Conservation (phyloP, 129 eudicot genomes). For the Flaveria bidentis region DNA sequence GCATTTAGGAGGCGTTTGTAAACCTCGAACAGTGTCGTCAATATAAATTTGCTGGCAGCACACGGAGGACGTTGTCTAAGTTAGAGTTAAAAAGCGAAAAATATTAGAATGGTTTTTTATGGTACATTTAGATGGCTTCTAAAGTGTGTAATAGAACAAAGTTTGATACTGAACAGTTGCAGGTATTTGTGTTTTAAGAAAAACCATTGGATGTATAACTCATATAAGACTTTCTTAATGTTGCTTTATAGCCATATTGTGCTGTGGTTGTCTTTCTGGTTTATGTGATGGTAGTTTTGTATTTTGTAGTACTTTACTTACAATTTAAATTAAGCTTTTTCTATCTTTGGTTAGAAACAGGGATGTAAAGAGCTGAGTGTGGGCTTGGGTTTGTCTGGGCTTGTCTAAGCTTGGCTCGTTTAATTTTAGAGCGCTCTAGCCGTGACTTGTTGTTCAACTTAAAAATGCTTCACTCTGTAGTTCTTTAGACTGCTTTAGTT, state of each 20-base stretch:
- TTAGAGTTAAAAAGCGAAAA: neutral
- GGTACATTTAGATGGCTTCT: slow-evolving; percentile 29
- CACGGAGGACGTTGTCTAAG: slow-evolving; percentile 6
- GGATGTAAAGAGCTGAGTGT: too few relatives aligned
- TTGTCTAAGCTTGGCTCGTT: too few relatives aligned
- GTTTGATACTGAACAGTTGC: slow-evolving; percentile 21
- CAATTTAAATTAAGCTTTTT: neutral
- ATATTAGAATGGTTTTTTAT: slow-evolving; percentile 10
- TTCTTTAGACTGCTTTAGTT: too few relatives aligned
- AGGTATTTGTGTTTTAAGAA: slow-evolving; percentile 24
- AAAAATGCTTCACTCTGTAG: too few relatives aligned
- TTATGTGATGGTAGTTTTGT: neutral
- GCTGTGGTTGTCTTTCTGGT: neutral
- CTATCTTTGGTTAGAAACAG: too few relatives aligned
- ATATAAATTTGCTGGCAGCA: neutral
- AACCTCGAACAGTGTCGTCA: neutral
- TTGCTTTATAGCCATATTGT: neutral
- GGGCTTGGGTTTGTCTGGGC: too few relatives aligned
- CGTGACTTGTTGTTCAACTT: too few relatives aligned
- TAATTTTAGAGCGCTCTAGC: too few relatives aligned
- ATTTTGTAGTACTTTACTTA: neutral
- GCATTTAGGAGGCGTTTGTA: slow-evolving; percentile 39
- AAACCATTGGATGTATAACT: slow-evolving; percentile 30
- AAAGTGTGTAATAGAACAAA: slow-evolving; percentile 33
- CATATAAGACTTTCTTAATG: slow-evolving; percentile 14